Evolutionary conservation across 2,329 filamentous ascomycete genomes (phyloP), one percentile per base, ranked within the genome.

Genomic region (Leptographium galeiforme): DNA sequence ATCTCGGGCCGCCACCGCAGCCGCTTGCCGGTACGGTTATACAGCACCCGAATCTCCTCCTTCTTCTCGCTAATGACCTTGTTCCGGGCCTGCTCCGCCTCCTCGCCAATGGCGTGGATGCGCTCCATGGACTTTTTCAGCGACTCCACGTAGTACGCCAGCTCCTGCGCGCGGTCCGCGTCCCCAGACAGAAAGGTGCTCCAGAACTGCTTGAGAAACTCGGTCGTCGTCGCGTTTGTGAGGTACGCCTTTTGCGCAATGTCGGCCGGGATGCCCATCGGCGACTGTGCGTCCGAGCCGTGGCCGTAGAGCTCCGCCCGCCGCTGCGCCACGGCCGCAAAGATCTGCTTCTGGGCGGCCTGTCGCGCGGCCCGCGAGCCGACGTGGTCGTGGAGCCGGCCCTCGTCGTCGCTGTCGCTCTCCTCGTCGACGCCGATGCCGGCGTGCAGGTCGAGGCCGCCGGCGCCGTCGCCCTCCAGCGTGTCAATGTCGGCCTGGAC

Each of bases 201-300:
- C 91, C 91, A 98, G 71, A 98, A 98, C 66, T 97, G 94, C 61
- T 91, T 87, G n/a, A 98, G 72, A 63, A 97, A 98, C 64, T 98
- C 93, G 40, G 87, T 85, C 0, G 89, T 94, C 0, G 93, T 98
- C 52, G 90, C 90, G 65, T 97, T 89, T 0, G 91, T 95, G 53
- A 81, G 67, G 43, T 69, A 70, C 59, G 79, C 82, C 53, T 78
- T 78, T 45, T 82, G 74, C 5, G 78, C 71, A 19, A 85, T 70
- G 2, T 77, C 73, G 2, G 70, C 62, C 4, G 83, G 71, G 30
- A 83, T 61, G 12, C 74, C 72, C 81, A 75, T 85, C 59, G 68
- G 76, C 51, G 65, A 74, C 60, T 61, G 72, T 62, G 68, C 70
- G 61, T 71, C 78, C 55, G 67, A 64, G 44, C 67, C 64, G 50